Conservation (phyloP, 176 grass and related monocot genomes). For the Aegilops sharonensis region DNA sequence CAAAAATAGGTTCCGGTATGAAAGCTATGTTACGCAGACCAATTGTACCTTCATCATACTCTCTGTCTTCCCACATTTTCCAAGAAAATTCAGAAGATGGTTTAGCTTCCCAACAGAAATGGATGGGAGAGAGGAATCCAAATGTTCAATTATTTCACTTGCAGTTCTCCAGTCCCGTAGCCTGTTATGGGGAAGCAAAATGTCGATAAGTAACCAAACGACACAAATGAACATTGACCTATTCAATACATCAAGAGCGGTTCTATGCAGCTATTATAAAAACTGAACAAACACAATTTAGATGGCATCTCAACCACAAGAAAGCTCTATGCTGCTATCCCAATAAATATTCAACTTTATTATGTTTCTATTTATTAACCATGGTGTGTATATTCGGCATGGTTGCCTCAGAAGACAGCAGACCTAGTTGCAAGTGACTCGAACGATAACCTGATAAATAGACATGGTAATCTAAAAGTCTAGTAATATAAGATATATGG, state of each 20-base stretch:
- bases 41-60: slow-evolving; percentile 86
- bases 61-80: slow-evolving; percentile 90
- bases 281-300: slow-evolving; percentile 1
- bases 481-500: neutral
- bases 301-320: neutral
- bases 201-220: slow-evolving; percentile 7
- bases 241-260: neutral
- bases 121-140: slow-evolving; percentile 70
- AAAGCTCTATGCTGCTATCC: slow-evolving; percentile 5
- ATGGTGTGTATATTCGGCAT: slow-evolving; percentile 6
- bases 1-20: neutral
- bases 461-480: neutral
- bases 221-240: slow-evolving; percentile 15
- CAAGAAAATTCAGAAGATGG: slow-evolving; percentile 83
- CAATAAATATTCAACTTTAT: neutral
- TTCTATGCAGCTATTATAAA: neutral
- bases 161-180: slow-evolving; percentile 81
- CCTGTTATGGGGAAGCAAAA: slow-evolving; percentile 45
- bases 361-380: neutral
- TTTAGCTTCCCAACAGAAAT: slow-evolving; percentile 79
- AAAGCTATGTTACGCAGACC: neutral
- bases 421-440: neutral
- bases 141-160: slow-evolving; percentile 65
- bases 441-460: slow-evolving; percentile 1
- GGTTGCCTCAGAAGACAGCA: slow-evolving; percentile 10